Evolutionary conservation across 2,329 filamentous ascomycete genomes (phyloP).

Genomic region (Hypoxylon sp.): DNA sequence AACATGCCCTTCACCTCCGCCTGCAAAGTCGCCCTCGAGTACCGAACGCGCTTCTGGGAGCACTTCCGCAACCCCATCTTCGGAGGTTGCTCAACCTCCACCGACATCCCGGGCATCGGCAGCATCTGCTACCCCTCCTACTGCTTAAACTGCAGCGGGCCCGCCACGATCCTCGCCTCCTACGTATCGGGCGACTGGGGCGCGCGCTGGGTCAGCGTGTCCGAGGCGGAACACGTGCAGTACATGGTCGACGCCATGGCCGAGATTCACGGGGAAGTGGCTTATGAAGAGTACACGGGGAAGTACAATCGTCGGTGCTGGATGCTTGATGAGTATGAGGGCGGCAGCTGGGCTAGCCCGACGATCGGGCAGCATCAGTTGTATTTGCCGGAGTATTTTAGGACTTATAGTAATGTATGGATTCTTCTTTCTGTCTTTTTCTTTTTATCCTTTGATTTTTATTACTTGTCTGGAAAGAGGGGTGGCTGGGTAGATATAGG

Average conservation of each 20-base stretch:
- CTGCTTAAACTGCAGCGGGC: conserved; percentile 73
- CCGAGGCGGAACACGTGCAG: conserved; percentile 73
- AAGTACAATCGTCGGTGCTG: conserved; percentile 76
- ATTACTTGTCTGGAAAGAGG: background rate
- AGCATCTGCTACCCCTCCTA: conserved; percentile 77
- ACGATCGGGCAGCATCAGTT: conserved; percentile 75
- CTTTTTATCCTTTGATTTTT: background rate
- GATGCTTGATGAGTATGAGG: conserved; percentile 72
- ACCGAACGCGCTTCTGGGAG: conserved; percentile 74
- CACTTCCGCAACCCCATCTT: conserved; percentile 68
- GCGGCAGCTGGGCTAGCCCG: conserved; percentile 74
- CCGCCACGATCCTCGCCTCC: conserved; percentile 72
- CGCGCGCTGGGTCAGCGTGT: conserved; percentile 60
- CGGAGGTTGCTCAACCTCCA: conserved; percentile 71
- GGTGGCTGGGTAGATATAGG: background rate
- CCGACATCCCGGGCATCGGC: conserved; percentile 73
- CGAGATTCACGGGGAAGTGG: conserved; percentile 75
- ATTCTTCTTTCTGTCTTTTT: conserved; percentile 1
- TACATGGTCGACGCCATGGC: conserved; percentile 76
- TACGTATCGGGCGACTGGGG: conserved; percentile 66
- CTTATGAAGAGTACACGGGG: conserved; percentile 74
- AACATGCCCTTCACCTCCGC: conserved; percentile 61
- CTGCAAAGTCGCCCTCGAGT: conserved; percentile 76
- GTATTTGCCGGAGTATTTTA: conserved; percentile 80
- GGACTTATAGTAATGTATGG: conserved; percentile 72